Evolutionary conservation across 768 basidiomycete species (phyloP), one percentile per base, ranked within the genome.

Genomic region (Phlebiopsis gigantea): DNA sequence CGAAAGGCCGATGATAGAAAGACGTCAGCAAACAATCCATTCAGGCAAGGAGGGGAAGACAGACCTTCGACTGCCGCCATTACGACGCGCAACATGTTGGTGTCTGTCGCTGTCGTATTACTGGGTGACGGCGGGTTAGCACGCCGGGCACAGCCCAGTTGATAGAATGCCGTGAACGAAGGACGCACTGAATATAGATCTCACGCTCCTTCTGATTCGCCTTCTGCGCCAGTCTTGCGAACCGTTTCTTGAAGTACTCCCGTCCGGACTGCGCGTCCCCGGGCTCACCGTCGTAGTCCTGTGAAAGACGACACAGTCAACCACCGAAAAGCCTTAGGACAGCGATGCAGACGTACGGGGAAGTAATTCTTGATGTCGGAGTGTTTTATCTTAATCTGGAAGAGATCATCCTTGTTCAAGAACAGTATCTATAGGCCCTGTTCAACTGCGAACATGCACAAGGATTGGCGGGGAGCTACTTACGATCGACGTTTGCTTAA

Each of bases 31-130:
- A 10, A 52, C 25, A 24, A 34, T 58, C 45, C 39, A 8, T 34
- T 48, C 55, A 59, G n/a, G n/a, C n/a, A 41, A 10, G 46, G 21
- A 48, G 30, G n/a, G 47, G 21, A 53, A 44, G 24, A 77, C 83
- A 63, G 60, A 91, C 91, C 92, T 93, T 93, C 90, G 50, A 94
- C 92, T 59, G 94, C 93, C 61, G 90, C 90, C 94, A 96, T 96
- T 15, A 98, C 90, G 19, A 95, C 90, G 63, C 88, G 78, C 49
- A 95, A 72, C 78, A 93, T 79, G 19, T 82, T 89, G 1, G 92
- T 94, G 74, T 95, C 93, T 21, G 93, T 93, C 30, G 93, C 92
- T 42, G 86, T 95, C 44, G 93, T 95, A 58, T 87, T 84, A 71
- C 93, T 93, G 62, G 43, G 57, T 49, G 10, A 31, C 46, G 22